These are phyloP conservation scores for Lyophyllum shimeji DNA, from an alignment of 768 basidiomycete species.

Conservation along the genomic window DNA sequence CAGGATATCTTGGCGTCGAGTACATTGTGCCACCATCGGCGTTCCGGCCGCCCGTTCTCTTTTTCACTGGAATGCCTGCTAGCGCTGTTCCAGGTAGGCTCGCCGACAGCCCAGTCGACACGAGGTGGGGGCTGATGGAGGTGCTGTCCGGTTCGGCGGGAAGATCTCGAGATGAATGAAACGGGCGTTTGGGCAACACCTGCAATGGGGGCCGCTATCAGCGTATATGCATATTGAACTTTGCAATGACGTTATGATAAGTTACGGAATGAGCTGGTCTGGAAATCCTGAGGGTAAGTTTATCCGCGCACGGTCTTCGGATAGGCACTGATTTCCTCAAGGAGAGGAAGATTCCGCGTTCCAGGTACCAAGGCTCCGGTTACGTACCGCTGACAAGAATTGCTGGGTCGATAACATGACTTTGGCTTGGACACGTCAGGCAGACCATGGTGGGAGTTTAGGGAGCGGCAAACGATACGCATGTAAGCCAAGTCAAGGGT, in stretches of 20 bases:
- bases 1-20: neutral
- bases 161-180: neutral
- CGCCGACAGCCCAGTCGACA: too few relatives aligned
- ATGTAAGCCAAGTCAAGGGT: neutral
- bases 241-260: neutral
- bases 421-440: neutral
- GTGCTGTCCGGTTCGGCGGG: neutral
- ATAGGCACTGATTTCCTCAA: conserved; percentile 1
- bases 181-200: too few relatives aligned
- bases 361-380: neutral
- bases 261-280: neutral
- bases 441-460: neutral
- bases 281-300: neutral
- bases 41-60: too few relatives aligned
- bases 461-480: neutral
- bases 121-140: neutral
- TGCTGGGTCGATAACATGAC: neutral
- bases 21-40: too few relatives aligned
- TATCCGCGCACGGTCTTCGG: neutral
- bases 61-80: too few relatives aligned
- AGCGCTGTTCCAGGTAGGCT: too few relatives aligned
- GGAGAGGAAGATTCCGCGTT: neutral
- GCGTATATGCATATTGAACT: too few relatives aligned
- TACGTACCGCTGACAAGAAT: neutral
- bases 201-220: too few relatives aligned